Evolutionary conservation across 306 rosid species (phyloP), one percentile per base, ranked within the genome.

Genomic region (Gleditsia sinensis): DNA sequence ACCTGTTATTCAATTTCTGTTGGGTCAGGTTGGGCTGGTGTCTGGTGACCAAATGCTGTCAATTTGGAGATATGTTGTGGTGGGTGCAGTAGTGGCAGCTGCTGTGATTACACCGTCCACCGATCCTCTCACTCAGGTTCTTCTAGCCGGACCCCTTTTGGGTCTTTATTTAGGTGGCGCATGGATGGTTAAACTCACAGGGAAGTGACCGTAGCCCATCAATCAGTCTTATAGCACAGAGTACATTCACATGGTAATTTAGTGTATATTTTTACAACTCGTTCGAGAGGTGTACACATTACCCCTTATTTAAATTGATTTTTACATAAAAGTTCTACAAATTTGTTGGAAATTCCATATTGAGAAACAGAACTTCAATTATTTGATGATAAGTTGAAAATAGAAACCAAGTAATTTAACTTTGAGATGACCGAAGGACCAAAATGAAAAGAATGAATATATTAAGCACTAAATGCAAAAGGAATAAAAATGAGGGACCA

Each of bases 91-190:
- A 37, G 97, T 93, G 67, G 91, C 78, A 46, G 98, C 97, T 20
- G 97, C 98, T 6, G 61, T 93, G 50, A 88, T 93, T 28, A 93
- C 97, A 0, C 98, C 97, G 0, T 93, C 97, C 13, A 93, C 98
- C 0, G 98, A 93, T 65, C 98, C 98, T 60, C 90, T 93, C 49
- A 93, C 98, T 45, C 98, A 91, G 78, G 20, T 82, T 62, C 98
- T 93, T 85, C 83, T 93, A 54, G 98, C 98, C 3, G 91, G 81
- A 27, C 96, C 98, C 7, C 56, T 93, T 1, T 83, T 93, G 53
- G 98, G 92, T 48, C 97, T 93, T 70, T 93, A 93, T 88, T 55
- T 93, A 21, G 97, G 97, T 28, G 97, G 98, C 36, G 98, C 98
- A 24, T 93, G 98, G 98, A 32, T 79, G 82, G 97, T 93, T 71